A percentile compares a stretch with the other conserved stretches of the same genome.
Evolutionary conservation across 805 yeast species (phyloP).

Genomic region (Candida qinlingensis): DNA sequence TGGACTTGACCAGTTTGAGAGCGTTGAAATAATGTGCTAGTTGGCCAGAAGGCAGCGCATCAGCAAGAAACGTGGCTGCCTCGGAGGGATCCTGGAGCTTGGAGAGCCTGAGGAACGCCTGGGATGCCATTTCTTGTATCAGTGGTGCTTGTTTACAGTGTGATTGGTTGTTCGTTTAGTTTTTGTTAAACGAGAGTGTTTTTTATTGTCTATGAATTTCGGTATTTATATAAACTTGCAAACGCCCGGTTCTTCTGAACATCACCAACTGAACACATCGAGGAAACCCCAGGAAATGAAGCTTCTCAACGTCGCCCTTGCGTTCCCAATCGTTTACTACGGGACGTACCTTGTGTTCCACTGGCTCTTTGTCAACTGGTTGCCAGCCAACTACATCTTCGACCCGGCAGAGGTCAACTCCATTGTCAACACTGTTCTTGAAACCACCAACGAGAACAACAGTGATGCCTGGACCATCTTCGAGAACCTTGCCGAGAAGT

Average conservation of each 20-base stretch:
- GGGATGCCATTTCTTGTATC: constrained; percentile 2
- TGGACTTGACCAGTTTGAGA: constrained; percentile 5
- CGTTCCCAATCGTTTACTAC: constrained; percentile 20
- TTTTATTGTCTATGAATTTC: too few species aligned
- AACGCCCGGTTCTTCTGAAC: too few species aligned
- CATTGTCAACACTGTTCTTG: constrained; percentile 51
- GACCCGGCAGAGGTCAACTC: constrained; percentile 57
- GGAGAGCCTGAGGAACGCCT: constrained; percentile 5
- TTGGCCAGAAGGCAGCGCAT: background rate
- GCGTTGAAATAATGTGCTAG: constrained; percentile 3
- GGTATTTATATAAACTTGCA: too few species aligned
- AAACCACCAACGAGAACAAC: constrained; percentile 39
- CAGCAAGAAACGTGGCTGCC: background rate
- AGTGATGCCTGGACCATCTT: constrained; percentile 59
- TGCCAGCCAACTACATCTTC: constrained; percentile 67
- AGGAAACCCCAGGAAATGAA: constrained; percentile 1
- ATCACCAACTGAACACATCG: too few species aligned
- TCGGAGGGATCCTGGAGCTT: background rate
- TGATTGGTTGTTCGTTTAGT: too few species aligned
- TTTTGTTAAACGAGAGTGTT: too few species aligned
- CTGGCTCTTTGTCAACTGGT: constrained; percentile 50
- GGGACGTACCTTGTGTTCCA: constrained; percentile 32
- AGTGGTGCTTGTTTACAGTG: too few species aligned
- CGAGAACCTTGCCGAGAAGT: constrained; percentile 50
- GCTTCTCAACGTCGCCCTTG: background rate